Conservation (phyloP, 1,284 basidiomycete genomes). For the Sanghuangporus sanghuang region DNA sequence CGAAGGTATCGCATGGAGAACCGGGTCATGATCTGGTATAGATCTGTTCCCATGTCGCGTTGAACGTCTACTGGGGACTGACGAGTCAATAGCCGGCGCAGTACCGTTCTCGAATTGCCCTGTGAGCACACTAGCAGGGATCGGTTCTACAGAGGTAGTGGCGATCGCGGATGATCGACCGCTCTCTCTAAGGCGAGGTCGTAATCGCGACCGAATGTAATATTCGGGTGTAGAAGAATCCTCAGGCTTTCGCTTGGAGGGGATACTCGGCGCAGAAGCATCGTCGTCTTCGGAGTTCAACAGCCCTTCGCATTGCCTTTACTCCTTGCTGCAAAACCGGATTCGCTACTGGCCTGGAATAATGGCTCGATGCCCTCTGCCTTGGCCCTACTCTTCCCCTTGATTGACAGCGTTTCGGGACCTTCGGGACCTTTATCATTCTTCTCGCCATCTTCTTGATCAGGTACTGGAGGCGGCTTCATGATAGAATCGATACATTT, state of each 20-base stretch:
- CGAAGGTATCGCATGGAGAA: neutral
- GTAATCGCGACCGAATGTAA: constrained; percentile 50
- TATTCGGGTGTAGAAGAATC: constrained; percentile 18
- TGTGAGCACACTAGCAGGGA: neutral
- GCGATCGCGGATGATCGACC: neutral
- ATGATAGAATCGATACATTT: constrained; percentile 59
- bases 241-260: neutral
- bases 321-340: neutral
- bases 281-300: neutral
- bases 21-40: neutral
- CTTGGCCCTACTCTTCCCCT: neutral
- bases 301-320: neutral
- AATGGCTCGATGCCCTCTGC: neutral
- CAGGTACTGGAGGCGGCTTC: constrained; percentile 32
- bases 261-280: neutral
- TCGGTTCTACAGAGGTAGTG: neutral
- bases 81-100: neutral
- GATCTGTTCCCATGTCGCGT: no score
- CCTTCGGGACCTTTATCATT: neutral
- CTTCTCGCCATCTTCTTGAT: constrained; percentile 4
- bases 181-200: constrained; percentile 33
- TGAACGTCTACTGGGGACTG: no score
- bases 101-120: neutral
- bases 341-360: neutral
- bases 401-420: neutral